phyloP scores from a whole-genome alignment of 441 rosid genomes.

The Manihot esculenta region DNA sequence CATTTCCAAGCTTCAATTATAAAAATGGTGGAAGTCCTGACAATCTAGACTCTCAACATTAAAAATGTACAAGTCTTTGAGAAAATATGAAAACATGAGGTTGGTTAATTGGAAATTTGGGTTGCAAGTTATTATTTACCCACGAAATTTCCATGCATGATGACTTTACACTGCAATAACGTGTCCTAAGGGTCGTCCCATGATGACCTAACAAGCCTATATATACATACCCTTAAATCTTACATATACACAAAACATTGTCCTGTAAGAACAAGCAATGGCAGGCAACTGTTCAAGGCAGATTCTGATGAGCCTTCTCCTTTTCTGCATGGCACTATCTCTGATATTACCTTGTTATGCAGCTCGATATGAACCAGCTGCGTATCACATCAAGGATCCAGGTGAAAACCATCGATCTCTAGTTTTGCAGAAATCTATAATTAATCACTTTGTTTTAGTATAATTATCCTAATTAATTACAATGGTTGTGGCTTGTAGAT shows the following conservation, averaged over 20 bases:
- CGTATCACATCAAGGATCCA: background rate
- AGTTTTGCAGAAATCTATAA: too few species aligned
- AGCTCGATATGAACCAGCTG: background rate
- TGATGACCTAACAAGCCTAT: background rate
- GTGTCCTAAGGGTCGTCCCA: background rate
- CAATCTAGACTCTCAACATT: background rate
- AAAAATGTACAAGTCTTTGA: too few species aligned
- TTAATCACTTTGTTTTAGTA: too few species aligned
- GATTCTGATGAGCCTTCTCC: slow-evolving; percentile 8
- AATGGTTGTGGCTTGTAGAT: background rate
- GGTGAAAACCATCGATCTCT: background rate
- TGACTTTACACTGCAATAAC: background rate
- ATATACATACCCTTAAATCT: too few species aligned
- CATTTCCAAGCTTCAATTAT: too few species aligned
- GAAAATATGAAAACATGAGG: too few species aligned
- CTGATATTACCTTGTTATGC: slow-evolving; percentile 13
- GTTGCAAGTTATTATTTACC: background rate
- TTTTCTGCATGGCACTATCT: slow-evolving; percentile 15
- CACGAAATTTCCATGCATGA: background rate
- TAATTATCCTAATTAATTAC: background rate
- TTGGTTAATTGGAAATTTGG: too few species aligned
- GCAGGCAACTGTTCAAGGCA: slow-evolving; percentile 15
- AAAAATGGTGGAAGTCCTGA: background rate
- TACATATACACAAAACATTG: too few species aligned
- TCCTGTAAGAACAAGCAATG: background rate